phyloP scores from a whole-genome alignment of 2,329 filamentous ascomycete genomes.

The Cytospora schulzeri region DNA sequence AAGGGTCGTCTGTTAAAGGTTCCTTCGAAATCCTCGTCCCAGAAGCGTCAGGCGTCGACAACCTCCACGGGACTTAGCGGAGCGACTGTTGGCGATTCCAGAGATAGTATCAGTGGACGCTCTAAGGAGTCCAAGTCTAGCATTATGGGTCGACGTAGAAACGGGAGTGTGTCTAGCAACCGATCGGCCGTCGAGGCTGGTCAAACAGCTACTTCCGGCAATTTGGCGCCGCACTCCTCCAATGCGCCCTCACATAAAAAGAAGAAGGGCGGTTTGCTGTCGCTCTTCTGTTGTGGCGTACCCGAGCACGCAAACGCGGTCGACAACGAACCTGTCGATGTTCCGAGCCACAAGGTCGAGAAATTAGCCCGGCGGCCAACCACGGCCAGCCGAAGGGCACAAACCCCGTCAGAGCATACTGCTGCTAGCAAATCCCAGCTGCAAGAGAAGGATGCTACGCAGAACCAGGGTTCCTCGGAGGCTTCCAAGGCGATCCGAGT shows the following conservation, averaged over 20 bases:
- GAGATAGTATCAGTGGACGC: constrained; percentile 63
- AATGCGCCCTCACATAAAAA: constrained; percentile 52
- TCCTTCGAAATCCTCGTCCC: constrained; percentile 64
- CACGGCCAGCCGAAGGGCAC: constrained; percentile 56
- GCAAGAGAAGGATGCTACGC: constrained; percentile 52
- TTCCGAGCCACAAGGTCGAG: constrained; percentile 58
- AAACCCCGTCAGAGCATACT: constrained; percentile 54
- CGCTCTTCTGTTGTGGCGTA: constrained; percentile 68
- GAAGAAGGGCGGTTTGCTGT: constrained; percentile 57
- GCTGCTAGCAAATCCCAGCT: constrained; percentile 44
- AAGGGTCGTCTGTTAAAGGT: constrained; percentile 59
- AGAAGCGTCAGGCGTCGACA: constrained; percentile 60
- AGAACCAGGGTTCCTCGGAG: constrained; percentile 40
- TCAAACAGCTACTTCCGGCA: constrained; percentile 50
- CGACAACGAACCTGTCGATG: constrained; percentile 56
- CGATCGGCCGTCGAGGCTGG: constrained; percentile 58
- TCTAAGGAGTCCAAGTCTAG: constrained; percentile 69
- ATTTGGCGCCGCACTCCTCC: constrained; percentile 56
- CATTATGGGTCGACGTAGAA: constrained; percentile 63
- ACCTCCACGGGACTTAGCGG: constrained; percentile 63
- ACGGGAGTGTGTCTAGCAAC: constrained; percentile 70
- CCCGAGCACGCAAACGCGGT: constrained; percentile 60
- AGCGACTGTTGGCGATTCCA: constrained; percentile 58
- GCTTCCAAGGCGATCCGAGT: constrained; percentile 46
- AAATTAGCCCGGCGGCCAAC: constrained; percentile 57